These are phyloP conservation scores for Fusarium sp. DNA, from an alignment of 2,329 filamentous ascomycete genomes.

Conservation along the genomic window DNA sequence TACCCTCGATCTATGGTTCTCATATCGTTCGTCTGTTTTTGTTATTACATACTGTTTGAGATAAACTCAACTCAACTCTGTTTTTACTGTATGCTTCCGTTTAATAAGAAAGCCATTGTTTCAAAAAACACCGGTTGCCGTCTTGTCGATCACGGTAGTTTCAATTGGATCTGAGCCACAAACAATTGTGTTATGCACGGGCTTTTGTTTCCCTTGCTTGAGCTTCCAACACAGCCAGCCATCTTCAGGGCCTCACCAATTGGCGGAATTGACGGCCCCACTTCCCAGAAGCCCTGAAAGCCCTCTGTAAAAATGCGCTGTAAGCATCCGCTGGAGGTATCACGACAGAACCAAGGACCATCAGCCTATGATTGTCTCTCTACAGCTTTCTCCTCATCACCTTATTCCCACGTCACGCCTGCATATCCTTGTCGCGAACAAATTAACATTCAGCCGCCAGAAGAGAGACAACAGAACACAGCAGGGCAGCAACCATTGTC, in stretches of 20 bases:
- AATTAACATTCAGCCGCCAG: slow-evolving; percentile 20
- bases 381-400: slow-evolving; percentile 18
- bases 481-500: background rate
- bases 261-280: slow-evolving; percentile 9
- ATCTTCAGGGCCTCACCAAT: slow-evolving; percentile 10
- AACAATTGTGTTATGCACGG: slow-evolving; percentile 12
- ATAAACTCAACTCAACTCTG: slow-evolving; percentile 4
- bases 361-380: slow-evolving; percentile 14
- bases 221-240: background rate
- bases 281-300: slow-evolving; percentile 22
- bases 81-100: background rate
- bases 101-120: slow-evolving; percentile 14
- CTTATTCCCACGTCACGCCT: slow-evolving; percentile 29
- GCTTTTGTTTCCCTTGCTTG: slow-evolving; percentile 11
- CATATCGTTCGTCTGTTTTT: slow-evolving; percentile 21
- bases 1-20: background rate
- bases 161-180: slow-evolving; percentile 16
- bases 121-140: slow-evolving; percentile 2
- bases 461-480: slow-evolving; percentile 27
- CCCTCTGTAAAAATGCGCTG: slow-evolving; percentile 15
- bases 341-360: slow-evolving; percentile 23
- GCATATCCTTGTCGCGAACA: slow-evolving; percentile 19
- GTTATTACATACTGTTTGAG: slow-evolving; percentile 1
- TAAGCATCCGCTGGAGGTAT: slow-evolving; percentile 20
- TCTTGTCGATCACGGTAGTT: slow-evolving; percentile 27